Base-by-base conservation (phyloP, 805 yeast species). In the Candida sithepensis region DNA sequence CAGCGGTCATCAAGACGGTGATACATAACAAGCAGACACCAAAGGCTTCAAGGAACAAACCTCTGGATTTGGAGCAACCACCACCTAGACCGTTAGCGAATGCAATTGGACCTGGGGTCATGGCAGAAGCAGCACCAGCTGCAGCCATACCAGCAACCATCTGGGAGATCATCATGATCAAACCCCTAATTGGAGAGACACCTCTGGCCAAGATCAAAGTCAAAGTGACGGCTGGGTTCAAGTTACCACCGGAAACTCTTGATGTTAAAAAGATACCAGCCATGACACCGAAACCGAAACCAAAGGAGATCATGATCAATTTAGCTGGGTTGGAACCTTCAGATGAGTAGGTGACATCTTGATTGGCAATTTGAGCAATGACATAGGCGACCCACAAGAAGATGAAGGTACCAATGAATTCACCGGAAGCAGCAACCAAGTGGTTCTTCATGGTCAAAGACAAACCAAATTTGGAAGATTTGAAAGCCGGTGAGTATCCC, bases 121-220 rank as follows among this genome's bases (percentile, higher is more conserved):
- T 78, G 39, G 88, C 94, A 53, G 79, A 70, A 42, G 89, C 95
- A 40, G 89, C 92, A 66, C 88, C 96, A 47, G 92, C 96, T 47
- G 96, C 96, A 59, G 89, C 89, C 83, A 88, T 84, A 68, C 96
- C 96, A 44, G 86, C 96, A 64, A 87, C 68, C 61, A 88, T 64
- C 71, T 88, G 96, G 37, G 91, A 56, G 46, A 83, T 41, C 67
- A 79, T 68, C 82, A 84, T 80, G 47, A 85, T 64, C 20, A 72
- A 65, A 56, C 85, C 91, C 66, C 94, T 80, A 28, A 84, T 51
- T 47, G 90, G 88, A 38, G 88, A 77, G 50, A 85, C 75, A 46
- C 88, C 92, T 53, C 86, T 77, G 19, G 87, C 84, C 39, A 85
- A 69, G n/a, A 81, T 76, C 62, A 88, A 71, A 24, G 90, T 71